Percentiles rank a stretch among this genome's conserved stretches.
Conservation (phyloP, 805 yeast species). For the Wickerhamiella musiphila region DNA sequence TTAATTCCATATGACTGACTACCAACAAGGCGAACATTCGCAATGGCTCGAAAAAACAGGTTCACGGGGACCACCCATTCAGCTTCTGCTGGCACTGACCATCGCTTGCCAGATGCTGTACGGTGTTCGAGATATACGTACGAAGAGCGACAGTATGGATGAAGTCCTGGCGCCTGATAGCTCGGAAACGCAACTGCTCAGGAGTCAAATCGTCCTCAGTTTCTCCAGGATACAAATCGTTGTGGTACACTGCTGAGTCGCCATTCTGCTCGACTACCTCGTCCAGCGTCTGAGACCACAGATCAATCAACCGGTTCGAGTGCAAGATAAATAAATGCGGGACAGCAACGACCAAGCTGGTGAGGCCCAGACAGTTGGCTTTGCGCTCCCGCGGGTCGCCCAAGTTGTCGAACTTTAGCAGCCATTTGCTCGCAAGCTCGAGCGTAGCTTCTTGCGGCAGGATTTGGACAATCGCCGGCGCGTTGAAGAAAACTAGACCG, state of each 20-base stretch:
- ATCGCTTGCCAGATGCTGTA: background rate
- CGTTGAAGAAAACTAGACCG: constrained; percentile 5
- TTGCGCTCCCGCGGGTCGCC: constrained; percentile 67
- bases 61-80: too few relatives aligned
- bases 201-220: constrained; percentile 13
- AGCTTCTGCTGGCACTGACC: too few relatives aligned
- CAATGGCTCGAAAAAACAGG: too few relatives aligned
- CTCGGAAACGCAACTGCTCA: constrained; percentile 19
- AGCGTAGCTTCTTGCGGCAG: background rate
- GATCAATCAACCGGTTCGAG: constrained; percentile 19
- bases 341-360: constrained; percentile 5
- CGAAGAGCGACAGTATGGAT: constrained; percentile 34
- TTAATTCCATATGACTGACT: too few relatives aligned
- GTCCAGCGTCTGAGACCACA: constrained; percentile 44
- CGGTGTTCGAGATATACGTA: background rate
- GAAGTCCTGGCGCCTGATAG: constrained; percentile 29
- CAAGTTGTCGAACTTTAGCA: constrained; percentile 29
- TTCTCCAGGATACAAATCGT: constrained; percentile 8
- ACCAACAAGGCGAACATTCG: too few relatives aligned
- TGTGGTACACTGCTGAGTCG: constrained; percentile 22
- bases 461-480: constrained; percentile 4
- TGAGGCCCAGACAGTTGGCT: constrained; percentile 37
- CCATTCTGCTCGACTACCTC: constrained; percentile 55
- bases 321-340: constrained; percentile 6
- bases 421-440: constrained; percentile 14